phyloP scores from a whole-genome alignment of 495 filamentous ascomycete genomes.

The Letharia columbiana region DNA sequence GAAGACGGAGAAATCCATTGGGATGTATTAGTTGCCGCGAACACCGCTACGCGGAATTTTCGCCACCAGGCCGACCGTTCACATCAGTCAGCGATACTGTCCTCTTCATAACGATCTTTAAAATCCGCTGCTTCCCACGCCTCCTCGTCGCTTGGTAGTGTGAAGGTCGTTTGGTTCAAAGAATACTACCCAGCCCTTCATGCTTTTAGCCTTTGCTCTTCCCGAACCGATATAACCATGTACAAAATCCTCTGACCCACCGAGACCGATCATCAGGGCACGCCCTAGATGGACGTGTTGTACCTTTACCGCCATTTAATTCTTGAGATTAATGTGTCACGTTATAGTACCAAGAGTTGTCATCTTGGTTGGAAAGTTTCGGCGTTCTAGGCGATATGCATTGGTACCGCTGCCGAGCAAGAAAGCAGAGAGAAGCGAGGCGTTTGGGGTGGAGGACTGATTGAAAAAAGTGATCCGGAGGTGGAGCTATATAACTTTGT shows the following conservation, averaged over 20 bases:
- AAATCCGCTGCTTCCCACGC: not conserved
- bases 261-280: not conserved
- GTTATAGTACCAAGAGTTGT: not conserved
- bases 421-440: conserved; percentile 6
- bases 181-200: not conserved
- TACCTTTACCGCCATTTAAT: not conserved
- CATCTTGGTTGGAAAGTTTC: not conserved
- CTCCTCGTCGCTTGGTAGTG: not conserved
- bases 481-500: not conserved
- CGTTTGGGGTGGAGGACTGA: conserved; percentile 2
- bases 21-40: not conserved
- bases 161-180: not conserved
- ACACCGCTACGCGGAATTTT: not conserved
- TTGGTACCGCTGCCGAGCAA: not conserved
- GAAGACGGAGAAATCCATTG: not conserved
- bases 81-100: not conserved
- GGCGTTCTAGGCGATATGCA: not conserved
- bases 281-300: not conserved
- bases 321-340: not conserved
- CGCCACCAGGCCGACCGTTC: not conserved
- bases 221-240: not conserved
- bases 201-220: not conserved
- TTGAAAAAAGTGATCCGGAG: not conserved
- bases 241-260: not conserved
- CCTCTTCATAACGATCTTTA: not conserved